Base-by-base conservation (phyloP, 495 filamentous ascomycete genomes). In the Aspergillus cavernicola region DNA sequence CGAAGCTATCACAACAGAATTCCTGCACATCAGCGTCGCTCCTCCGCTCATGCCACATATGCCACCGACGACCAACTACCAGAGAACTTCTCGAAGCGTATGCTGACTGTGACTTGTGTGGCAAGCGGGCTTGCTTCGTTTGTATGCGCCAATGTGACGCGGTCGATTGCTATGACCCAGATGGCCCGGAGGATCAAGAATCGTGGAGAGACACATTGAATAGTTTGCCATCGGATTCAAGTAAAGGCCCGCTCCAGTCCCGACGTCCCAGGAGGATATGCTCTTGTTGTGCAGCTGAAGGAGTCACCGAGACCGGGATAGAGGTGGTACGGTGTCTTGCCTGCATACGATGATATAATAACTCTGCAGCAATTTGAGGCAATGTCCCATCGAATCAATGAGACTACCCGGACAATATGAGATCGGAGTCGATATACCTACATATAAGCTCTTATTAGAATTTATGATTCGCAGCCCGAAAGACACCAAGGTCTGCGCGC, bases 41-140 rank as follows among this genome's bases (percentile, higher is more conserved):
- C 18, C 66, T 80, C 2, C 66, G 68, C 23, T 73, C 75, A 2
- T 81, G 78, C 31, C 74, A 81, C 57, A 72, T 81, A 46, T 81
- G 78, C 46, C 67, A 76, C 45, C 65, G 75, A 18, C 70, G 68
- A 44, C 78, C 78, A 2, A 77, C 72, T 6, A 73, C 70, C 4
- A 69, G 67, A 20, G 62, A 70, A 39, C 66, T 78, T 23, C 65
- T 81, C 2, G 74, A 80, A 47, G 69, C 74, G 1, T 80, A 74
- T 57, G 68, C 76, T 19, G 69, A 80, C 46, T 81, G 77, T 56
- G 71, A 76, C 52, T 52, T 75, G 5, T 81, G 78, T 49, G 65
- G 62, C 13, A 49, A 74, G 31, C 63, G 78, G 28, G 72, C 74
- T 13, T 81, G 78, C 55, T 80, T 72, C 50, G 73, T 81, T 39